Evolutionary conservation across 2,329 filamentous ascomycete species (phyloP), one percentile per base, ranked within the genome.

Genomic region (Talaromyces sp.): DNA sequence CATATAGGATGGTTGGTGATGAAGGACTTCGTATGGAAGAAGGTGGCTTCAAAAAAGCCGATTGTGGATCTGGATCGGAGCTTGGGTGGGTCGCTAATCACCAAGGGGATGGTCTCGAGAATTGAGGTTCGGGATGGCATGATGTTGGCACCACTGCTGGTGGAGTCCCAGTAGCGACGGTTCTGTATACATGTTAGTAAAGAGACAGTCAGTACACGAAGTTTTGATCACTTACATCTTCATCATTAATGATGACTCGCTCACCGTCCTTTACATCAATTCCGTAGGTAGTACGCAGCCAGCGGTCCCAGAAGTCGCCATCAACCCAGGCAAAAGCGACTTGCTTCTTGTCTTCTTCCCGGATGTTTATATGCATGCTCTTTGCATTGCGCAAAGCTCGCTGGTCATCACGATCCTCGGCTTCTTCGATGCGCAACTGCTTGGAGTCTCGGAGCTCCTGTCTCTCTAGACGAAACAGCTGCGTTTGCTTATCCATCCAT

Each of bases 241-340:
- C 91, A 70, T 99, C 95, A 69, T 97, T 97, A 78, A 99, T 95
- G 64, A 99, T 89, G 61, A 99, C 91, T 66, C 91, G 87, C 76
- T 98, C 95, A 55, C 93, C 93, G 66, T 95, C 88, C 65, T 81
- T 82, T 35, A 95, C 88, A 69, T 96, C 90, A 68, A 98, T 89
- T 61, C 93, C 93, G 72, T 96, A 99, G 0, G 93, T 97, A n/a
- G 89, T 93, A 68, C 89, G 85, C 67, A 99, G 86, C 95, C 95
- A 99, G 66, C 93, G 86, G 77, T 98, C 93, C 95, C 95, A 99
- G 76, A 98, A 98, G 7, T 91, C 86, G 58, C 93, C 92, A 73
- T 99, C 95, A 12, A 98, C 92, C 95, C 95, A 99, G 12, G 95
- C 95, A 76, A 99, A 99, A 8, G 87, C 86, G 46, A 98, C 92